Evolutionary conservation across 2,329 filamentous ascomycete genomes (phyloP), one percentile per base, ranked within the genome.

Genomic region (Chalaropsis thielavioides): DNA sequence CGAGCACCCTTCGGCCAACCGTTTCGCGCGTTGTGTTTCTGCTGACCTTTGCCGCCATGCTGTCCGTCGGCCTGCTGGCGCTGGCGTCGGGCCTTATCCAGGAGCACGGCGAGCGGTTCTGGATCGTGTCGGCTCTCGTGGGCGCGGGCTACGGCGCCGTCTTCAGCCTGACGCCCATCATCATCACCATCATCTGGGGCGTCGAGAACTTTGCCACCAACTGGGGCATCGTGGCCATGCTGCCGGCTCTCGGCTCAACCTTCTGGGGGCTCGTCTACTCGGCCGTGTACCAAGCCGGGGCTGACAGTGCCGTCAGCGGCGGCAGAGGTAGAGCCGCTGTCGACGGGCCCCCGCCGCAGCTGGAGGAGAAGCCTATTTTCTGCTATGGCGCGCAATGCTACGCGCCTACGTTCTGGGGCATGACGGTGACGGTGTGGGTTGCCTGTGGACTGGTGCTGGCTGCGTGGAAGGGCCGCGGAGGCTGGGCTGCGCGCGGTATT

Each of bases 121-220:
- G 91, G 82, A 75, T 92, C 60, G 88, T 95, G 8, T 95, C 90
- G 0, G 83, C 87, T 0, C 80, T 92, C 1, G 85, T 99, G 6
- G 94, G 94, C 6, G 86, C 91, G 1, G 94, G 94, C 56, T 97
- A 99, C 72, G 94, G 94, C 56, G 92, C 92, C 40, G 84, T 92
- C 24, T 99, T 97, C 77, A 88, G 85, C 60, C 81, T 97, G 5
- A 88, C 89, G 0, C 94, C 94, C 1, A 92, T 97, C 69, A 89
- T 97, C 65, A 88, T 96, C 70, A 90, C 87, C n/a, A 91, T 96
- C 10, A 92, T 99, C 58, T 99, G 94, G 94, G 94, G 94, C 31
- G 91, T 96, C 0, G 92, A 97, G 77, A 99, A 97, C 73, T 97
- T 99, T 73, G 94, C 90, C 66, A 99, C 94, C 0, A 97, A 99